Conservation (phyloP, 2,329 filamentous ascomycete genomes). For the Tolypocladium tundrense region DNA sequence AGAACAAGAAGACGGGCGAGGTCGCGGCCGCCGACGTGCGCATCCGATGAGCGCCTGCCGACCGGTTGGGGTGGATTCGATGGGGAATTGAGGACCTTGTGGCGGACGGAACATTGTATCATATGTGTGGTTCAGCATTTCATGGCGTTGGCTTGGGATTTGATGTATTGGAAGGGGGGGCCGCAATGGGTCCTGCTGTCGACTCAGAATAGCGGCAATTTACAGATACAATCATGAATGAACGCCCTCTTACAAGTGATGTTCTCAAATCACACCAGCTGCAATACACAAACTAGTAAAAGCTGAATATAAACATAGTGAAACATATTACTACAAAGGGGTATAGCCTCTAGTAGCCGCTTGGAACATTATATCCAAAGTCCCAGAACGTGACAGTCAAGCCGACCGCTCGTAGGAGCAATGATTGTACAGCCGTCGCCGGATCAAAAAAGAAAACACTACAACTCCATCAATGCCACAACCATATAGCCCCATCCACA, state of each 20-base stretch:
- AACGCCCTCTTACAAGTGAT: too few species aligned
- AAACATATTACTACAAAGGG: not conserved
- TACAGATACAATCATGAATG: not conserved
- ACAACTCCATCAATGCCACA: not conserved
- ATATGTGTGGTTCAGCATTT: constrained; percentile 16
- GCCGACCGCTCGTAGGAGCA: not conserved
- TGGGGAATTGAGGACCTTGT: not conserved
- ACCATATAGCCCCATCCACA: not conserved
- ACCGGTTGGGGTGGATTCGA: not conserved
- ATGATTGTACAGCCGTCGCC: not conserved
- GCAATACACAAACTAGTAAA: too few species aligned
- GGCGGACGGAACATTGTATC: constrained; percentile 9
- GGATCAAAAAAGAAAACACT: not conserved
- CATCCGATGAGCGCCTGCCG: constrained; percentile 13
- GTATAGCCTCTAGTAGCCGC: not conserved
- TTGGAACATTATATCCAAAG: not conserved
- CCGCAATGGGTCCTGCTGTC: not conserved
- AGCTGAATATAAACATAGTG: not conserved
- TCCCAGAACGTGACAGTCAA: not conserved
- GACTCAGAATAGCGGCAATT: not conserved
- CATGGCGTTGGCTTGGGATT: constrained; percentile 14
- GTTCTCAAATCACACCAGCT: not conserved
- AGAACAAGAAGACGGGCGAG: constrained; percentile 12
- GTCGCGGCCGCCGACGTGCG: constrained; percentile 17
- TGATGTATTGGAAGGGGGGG: not conserved